Evolutionary conservation across 2,329 filamentous ascomycete genomes (phyloP).

Genomic region (Aureobasidium sp.): DNA sequence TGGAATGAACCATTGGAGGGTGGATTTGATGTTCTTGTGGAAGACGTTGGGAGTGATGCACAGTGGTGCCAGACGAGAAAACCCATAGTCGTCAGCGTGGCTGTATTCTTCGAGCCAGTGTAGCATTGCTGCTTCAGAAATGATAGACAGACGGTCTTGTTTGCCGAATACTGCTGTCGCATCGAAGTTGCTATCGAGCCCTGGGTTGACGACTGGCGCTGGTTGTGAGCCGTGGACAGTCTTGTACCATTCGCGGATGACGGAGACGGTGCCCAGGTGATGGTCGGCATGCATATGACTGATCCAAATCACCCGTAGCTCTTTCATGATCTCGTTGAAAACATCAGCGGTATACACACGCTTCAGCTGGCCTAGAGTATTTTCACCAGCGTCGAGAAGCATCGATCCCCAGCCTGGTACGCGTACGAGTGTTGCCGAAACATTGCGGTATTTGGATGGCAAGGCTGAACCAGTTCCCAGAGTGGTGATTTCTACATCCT

Average conservation of each 20-base stretch:
- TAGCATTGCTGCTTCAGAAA: constrained; percentile 64
- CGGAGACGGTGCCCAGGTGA: constrained; percentile 72
- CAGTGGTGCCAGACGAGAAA: constrained; percentile 48
- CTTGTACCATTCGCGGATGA: constrained; percentile 74
- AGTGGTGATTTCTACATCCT: constrained; percentile 73
- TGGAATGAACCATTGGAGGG: constrained; percentile 27
- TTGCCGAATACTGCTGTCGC: constrained; percentile 14
- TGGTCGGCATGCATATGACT: constrained; percentile 96
- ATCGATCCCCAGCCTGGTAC: constrained; percentile 83
- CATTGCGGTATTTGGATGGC: constrained; percentile 94
- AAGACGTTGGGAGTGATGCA: constrained; percentile 27
- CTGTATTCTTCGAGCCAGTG: constrained; percentile 73
- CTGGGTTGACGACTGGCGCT: constrained; percentile 15
- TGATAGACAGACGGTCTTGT: constrained; percentile 47
- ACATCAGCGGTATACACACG: constrained; percentile 61
- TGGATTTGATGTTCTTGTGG: constrained; percentile 16
- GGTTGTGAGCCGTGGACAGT: constrained; percentile 40
- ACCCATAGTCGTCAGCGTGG: constrained; percentile 67
- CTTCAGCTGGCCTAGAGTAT: constrained; percentile 78
- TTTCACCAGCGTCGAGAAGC: constrained; percentile 85
- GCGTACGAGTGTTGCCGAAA: constrained; percentile 76
- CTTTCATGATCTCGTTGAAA: constrained; percentile 59
- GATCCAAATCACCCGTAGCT: constrained; percentile 80
- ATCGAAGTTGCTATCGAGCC: constrained; percentile 25
- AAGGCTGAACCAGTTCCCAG: constrained; percentile 86